Evolutionary conservation across 2,329 filamentous ascomycete genomes (phyloP).

Genomic region (Coleophoma crateriformis): DNA sequence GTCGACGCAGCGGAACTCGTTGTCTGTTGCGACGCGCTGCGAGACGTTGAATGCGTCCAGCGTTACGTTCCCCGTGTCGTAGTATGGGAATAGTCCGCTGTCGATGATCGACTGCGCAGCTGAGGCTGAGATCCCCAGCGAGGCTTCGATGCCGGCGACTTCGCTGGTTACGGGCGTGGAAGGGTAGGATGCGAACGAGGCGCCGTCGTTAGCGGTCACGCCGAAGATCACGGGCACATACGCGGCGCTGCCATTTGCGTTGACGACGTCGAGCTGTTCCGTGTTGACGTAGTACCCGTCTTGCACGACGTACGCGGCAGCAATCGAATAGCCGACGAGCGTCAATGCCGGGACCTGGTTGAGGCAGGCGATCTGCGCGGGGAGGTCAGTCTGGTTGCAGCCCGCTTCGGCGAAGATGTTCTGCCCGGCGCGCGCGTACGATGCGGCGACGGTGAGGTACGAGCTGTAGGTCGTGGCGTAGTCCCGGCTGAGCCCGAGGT

Average conservation of each 20-base stretch:
- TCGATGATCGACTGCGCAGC: constrained; percentile 35
- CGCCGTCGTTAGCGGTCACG: constrained; percentile 41
- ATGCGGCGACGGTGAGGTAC: constrained; percentile 44
- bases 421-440: constrained; percentile 40
- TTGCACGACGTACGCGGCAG: constrained; percentile 47
- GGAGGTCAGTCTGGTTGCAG: constrained; percentile 36
- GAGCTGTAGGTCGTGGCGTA: constrained; percentile 49
- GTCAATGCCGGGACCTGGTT: constrained; percentile 32
- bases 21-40: constrained; percentile 45
- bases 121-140: constrained; percentile 38
- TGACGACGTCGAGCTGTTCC: constrained; percentile 36
- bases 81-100: constrained; percentile 41
- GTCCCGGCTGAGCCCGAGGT: constrained; percentile 37
- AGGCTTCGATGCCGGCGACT: constrained; percentile 34
- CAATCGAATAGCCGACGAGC: constrained; percentile 30
- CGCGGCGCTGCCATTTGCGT: constrained; percentile 36
- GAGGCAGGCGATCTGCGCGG: constrained; percentile 40
- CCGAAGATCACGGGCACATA: constrained; percentile 48
- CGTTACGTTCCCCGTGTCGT: constrained; percentile 42
- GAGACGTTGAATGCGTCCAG: constrained; percentile 50
- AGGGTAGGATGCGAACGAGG: constrained; percentile 42
- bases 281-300: constrained; percentile 46
- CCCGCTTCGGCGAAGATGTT: constrained; percentile 41
- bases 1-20: constrained; percentile 48
- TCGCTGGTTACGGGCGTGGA: constrained; percentile 34